Base-by-base conservation (phyloP, 2,329 filamentous ascomycete species). In the Fusarium tjaetaba region DNA sequence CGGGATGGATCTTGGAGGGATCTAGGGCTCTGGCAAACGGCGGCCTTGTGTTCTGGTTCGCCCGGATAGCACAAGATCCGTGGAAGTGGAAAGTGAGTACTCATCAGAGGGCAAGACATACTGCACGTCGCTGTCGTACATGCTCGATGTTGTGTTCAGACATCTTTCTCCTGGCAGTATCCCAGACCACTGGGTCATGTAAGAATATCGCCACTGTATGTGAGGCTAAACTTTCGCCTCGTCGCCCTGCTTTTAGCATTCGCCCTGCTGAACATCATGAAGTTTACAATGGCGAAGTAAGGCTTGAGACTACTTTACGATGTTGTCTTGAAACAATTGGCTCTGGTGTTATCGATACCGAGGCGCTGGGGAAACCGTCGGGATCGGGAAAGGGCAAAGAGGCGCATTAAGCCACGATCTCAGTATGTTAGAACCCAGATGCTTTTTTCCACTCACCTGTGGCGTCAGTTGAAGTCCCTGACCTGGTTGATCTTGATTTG, bases 341-440 rank as follows among this genome's bases (percentile, higher is more conserved):
- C 36, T 38, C 57, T 36, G 48, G 41, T 24, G 61, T 58, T 62
- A 51, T 75, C 69, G 69, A 76, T 68, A 55, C 62, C 59, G 26
- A 39, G 41, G 48, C 34, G 53, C 55, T 66, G 52, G 56, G 39
- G 59, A 62, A 56, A 59, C 60, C 65, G 28, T 53, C 56, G 51
- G 62, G 67, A 76, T 77, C 75, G 71, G 65, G 53, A 26, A 52
- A 64, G 42, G 56, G 45, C 65, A 56, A 45, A 45, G 57, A 46
- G 65, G 60, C 58, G 62, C 49, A 63, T 56, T 56, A 69, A 67
- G 61, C 65, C 72, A 77, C 67, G 63, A 74, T 73, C 67, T 63
- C 49, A 61, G 46, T 41, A 70, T 65, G 45, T 45, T 66, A 64
- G 41, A 65, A 53, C 60, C 51, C 36, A 42, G 41, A 66, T 59